Evolutionary conservation across 2,329 filamentous ascomycete species (phyloP), one percentile per base, ranked within the genome.

Genomic region (Trichoderma sp.): DNA sequence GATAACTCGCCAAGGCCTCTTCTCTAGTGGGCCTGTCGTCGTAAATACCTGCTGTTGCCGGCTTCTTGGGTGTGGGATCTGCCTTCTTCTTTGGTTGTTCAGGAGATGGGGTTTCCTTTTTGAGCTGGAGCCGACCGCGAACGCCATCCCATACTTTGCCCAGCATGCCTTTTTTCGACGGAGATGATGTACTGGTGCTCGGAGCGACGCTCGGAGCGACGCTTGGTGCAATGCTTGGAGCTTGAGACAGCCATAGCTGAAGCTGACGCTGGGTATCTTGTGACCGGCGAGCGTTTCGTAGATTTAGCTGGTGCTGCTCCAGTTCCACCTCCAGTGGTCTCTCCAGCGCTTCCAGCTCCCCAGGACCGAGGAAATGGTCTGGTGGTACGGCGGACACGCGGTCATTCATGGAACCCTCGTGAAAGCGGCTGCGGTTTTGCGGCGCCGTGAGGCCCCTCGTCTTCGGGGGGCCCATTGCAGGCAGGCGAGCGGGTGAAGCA

Each of bases 351-450:
- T 74, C 77, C 40, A 70, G 73, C 72, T 79, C 77, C 19, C 78
- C 77, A 13, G 79, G 77, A 27, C 79, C 88, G 53, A 91, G 83
- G 78, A 92, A 94, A 52, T 88, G 85, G 56, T 86, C 84, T 0
- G 92, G 92, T 33, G 93, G 93, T 70, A 85, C 87, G 70, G 88
- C 86, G 75, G 91, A 94, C 37, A 87, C 84, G 72, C 92, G 89
- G 79, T 96, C 92, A 76, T 90, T 93, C 92, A 97, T 95, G 75
- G 91, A 95, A 52, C 91, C 94, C 80, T 97, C 94, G 47, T 90
- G 75, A 86, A 96, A 83, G 80, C 88, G 77, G 82, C 88, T 83
- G 73, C 79, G 79, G 14, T 63, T 71, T 55, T 62, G 71, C 73
- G 78, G 68, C 71, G 72, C 37, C 74, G 74, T 80, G 70, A 81